Percentiles rank a stretch among this genome's conserved stretches.
Evolutionary conservation across 129 eudicot genomes (phyloP).

Genomic region (Lactuca saligna): DNA sequence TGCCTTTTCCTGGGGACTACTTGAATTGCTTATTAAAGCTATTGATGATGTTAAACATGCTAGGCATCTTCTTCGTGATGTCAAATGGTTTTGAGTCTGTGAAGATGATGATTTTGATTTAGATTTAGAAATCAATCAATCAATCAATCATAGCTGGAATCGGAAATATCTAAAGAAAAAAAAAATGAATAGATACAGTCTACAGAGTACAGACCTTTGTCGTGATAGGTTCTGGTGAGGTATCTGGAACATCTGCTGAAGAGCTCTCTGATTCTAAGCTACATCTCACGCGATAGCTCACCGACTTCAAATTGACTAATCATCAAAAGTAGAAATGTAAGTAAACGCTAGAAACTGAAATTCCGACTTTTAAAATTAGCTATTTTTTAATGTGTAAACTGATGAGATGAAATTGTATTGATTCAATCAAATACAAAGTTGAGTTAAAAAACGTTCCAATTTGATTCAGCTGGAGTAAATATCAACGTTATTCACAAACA

Average conservation of each 20-base stretch:
- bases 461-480: not conserved
- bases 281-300: conserved; percentile 46
- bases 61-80: conserved; percentile 69
- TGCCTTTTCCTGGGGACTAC: conserved; percentile 40
- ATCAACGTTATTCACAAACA: not conserved
- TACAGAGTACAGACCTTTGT: conserved; percentile 38
- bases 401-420: not conserved
- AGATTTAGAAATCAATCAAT: not conserved
- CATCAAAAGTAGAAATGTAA: conserved; percentile 17
- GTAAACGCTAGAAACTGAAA: not conserved
- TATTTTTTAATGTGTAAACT: no score
- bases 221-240: conserved; percentile 34
- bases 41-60: conserved; percentile 74
- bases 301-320: conserved; percentile 38
- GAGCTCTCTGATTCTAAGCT: conserved; percentile 47
- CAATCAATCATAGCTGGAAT: not conserved
- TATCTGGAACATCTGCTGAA: conserved; percentile 37
- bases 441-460: no score
- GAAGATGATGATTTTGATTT: conserved; percentile 2
- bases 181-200: not conserved
- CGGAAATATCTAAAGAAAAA: not conserved
- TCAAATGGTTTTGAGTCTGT: conserved; percentile 49
- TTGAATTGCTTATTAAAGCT: conserved; percentile 52
- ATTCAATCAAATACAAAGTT: not conserved
- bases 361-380: no score